Base-by-base conservation (phyloP, 768 basidiomycete species). In the Lactifluus volemus region DNA sequence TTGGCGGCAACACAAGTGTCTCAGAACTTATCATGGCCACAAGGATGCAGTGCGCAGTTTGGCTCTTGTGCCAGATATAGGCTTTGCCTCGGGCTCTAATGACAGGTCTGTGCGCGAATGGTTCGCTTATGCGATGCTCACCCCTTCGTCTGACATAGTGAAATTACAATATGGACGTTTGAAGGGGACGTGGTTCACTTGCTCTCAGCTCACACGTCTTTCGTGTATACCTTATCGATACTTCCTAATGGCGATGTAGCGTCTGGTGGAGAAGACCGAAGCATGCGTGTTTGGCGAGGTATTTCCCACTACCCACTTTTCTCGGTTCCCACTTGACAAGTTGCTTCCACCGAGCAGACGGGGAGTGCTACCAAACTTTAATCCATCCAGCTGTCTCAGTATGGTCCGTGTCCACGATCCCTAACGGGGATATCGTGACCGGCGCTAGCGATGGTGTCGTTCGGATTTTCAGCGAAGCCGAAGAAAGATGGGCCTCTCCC, bases 301-400 rank as follows among this genome's bases (percentile, higher is more conserved):
- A 67, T 61, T 72, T 14, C 29, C 49, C 44, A 5, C 47, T 19
- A 21, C 47, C 44, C 49, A 38, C 50, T 29, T 55, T 19, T 4
- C 21, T 58, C 65, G 19, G 32, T 30, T 54, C 47, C 52, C 49
- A 32, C 25, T 14, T 42, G 25, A 53, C 48, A 49, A 32, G 30
- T 21, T 50, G 11, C 49, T 55, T 47, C 48, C 48, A 47, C 41
- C 15, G 25, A 25, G 25, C 62, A 91, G 95, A 92, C 65, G 94
- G 91, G 14, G 90, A 93, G 72, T 90, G 90, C 66, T 73, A 81
- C 6, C 96, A 99, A 72, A 89, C 88, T 10, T 84, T 99, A 61
- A 82, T 90, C 10, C 93, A 97, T 69, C 94, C 97, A 7, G 92
- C 92, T 8, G 91, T 96, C 58, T 98, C 96, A n/a, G 91, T 99